phyloP scores from a whole-genome alignment of 164 flowering plant genomes.

The Macadamia integrifolia region DNA sequence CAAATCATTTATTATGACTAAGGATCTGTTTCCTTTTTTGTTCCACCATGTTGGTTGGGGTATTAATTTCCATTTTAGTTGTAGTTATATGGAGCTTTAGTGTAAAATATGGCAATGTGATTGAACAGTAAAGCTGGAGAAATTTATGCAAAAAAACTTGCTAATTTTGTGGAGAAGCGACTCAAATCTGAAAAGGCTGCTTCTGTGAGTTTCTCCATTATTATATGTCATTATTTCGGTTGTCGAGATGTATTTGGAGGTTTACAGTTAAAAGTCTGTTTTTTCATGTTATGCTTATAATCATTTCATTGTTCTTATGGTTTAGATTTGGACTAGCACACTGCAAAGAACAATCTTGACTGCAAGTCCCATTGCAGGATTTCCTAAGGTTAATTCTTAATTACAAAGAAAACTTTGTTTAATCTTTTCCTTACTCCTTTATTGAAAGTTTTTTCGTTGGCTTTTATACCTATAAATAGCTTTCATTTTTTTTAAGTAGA shows the following conservation, averaged over 20 bases:
- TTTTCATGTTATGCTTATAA: conserved; percentile 1
- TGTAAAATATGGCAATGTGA: conserved; percentile 6
- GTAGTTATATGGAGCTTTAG: too few relatives aligned
- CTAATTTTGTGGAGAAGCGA: conserved; percentile 90
- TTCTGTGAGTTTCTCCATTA: conserved; percentile 54
- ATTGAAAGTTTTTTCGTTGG: not conserved
- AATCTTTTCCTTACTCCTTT: not conserved
- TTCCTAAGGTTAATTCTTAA: conserved; percentile 75
- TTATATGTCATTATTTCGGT: too few relatives aligned
- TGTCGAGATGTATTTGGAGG: not conserved
- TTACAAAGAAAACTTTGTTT: not conserved
- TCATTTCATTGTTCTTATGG: conserved; percentile 4
- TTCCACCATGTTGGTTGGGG: not conserved
- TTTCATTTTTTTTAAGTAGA: conserved; percentile 30
- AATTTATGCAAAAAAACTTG: conserved; percentile 83
- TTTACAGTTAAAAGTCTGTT: not conserved
- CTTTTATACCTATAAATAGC: not conserved
- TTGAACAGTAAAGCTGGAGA: conserved; percentile 79
- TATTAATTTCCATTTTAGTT: too few relatives aligned
- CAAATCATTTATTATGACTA: not conserved
- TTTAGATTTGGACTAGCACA: conserved; percentile 98
- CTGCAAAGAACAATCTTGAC: conserved; percentile 89
- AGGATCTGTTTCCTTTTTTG: not conserved
- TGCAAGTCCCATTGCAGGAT: conserved; percentile 85
- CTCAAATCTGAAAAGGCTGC: conserved; percentile 90